A percentile compares a stretch with the other conserved stretches of the same genome.
Evolutionary conservation across 2,329 filamentous ascomycete species (phyloP).

Genomic region (Fusarium sp.): DNA sequence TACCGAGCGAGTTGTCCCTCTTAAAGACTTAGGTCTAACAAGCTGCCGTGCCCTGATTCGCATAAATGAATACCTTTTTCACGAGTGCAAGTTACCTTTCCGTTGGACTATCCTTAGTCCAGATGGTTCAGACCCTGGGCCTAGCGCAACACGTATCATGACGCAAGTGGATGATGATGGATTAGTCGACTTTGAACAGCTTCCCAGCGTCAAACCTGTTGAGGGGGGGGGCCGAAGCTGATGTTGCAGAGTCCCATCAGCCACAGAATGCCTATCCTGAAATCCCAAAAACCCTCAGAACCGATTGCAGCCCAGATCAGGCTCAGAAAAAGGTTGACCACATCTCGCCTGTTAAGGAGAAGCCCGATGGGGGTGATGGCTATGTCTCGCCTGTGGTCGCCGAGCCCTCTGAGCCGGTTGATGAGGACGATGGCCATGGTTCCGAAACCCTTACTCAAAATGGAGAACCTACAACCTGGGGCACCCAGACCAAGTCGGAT

Average conservation of each 20-base stretch:
- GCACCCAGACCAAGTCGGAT: neutral
- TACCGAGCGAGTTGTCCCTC: neutral
- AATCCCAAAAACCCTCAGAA: neutral
- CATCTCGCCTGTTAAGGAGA: neutral
- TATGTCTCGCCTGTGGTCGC: no score
- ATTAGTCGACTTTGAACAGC: neutral
- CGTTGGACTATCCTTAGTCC: neutral
- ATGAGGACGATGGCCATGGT: neutral
- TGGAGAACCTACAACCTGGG: neutral
- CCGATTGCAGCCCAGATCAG: neutral
- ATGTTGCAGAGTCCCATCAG: neutral
- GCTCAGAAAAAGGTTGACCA: neutral
- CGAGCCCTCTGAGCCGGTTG: no score
- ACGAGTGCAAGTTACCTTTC: neutral
- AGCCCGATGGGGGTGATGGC: neutral
- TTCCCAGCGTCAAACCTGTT: neutral
- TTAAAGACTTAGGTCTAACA: neutral
- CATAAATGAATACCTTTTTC: neutral
- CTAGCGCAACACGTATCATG: neutral
- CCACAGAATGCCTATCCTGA: neutral
- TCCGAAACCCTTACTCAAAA: neutral
- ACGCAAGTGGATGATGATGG: neutral
- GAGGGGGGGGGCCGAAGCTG: neutral
- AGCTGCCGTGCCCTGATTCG: neutral
- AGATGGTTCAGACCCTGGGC: neutral